Conservation (phyloP, 2,329 filamentous ascomycete species). For the Lasiodiplodia hormozganensis region DNA sequence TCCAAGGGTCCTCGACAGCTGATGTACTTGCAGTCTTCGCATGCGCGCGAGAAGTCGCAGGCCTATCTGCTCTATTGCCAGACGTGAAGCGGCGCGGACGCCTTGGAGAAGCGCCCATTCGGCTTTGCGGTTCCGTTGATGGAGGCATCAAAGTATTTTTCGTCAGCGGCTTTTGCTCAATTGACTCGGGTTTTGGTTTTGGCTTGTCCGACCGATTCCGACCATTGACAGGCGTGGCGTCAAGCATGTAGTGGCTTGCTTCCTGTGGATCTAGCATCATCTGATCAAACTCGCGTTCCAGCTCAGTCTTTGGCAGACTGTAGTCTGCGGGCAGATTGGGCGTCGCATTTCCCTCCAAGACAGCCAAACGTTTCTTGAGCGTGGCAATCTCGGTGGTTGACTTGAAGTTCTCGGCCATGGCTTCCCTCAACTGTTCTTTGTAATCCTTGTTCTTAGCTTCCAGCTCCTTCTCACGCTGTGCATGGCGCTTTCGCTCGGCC, state of each 20-base stretch:
- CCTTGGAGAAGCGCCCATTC: neutral
- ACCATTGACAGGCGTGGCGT: constrained; percentile 21
- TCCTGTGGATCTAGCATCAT: constrained; percentile 28
- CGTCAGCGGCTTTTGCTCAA: neutral
- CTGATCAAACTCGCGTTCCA: constrained; percentile 25
- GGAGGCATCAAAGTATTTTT: neutral
- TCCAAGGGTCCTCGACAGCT: constrained; percentile 23
- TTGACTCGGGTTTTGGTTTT: neutral
- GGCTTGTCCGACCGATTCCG: neutral
- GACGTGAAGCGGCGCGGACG: constrained; percentile 8
- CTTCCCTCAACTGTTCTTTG: constrained; percentile 45
- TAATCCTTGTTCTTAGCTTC: constrained; percentile 62
- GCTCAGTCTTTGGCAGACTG: constrained; percentile 8
- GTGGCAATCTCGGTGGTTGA: constrained; percentile 43
- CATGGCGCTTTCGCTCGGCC: constrained; percentile 71
- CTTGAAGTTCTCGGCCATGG: constrained; percentile 42
- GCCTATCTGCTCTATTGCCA: constrained; percentile 2
- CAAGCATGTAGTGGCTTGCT: constrained; percentile 20
- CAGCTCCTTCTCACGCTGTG: constrained; percentile 69
- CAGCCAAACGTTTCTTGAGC: constrained; percentile 42
- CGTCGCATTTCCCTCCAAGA: constrained; percentile 34
- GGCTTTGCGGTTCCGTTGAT: neutral
- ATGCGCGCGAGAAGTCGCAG: neutral
- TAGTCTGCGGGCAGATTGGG: neutral
- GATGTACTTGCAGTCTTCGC: constrained; percentile 4